These are phyloP conservation scores for Myxozyma kluyveri DNA, from an alignment of 805 yeast species.

Conservation along the genomic window DNA sequence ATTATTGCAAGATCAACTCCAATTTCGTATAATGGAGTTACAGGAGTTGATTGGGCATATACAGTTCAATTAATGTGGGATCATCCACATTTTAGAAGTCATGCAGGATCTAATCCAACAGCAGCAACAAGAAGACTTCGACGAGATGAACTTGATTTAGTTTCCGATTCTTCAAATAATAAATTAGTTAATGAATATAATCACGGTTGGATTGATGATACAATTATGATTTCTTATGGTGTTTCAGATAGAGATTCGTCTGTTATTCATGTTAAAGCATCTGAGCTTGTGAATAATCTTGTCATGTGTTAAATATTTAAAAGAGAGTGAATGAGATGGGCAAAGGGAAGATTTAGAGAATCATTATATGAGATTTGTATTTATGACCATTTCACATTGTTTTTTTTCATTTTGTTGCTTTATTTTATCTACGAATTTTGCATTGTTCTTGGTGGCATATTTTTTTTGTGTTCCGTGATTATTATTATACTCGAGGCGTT, in stretches of 20 bases:
- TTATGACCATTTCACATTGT: too few relatives aligned
- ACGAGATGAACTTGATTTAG: constrained; percentile 64
- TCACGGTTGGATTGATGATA: constrained; percentile 27
- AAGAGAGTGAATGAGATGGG: background rate
- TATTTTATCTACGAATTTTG: too few relatives aligned
- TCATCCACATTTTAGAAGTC: constrained; percentile 42
- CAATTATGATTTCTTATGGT: constrained; percentile 17
- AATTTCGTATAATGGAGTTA: constrained; percentile 18
- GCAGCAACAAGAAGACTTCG: constrained; percentile 73
- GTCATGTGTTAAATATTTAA: background rate
- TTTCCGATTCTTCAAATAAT: constrained; percentile 69
- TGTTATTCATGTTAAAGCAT: constrained; percentile 13
- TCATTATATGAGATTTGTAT: too few relatives aligned
- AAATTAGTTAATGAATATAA: constrained; percentile 53
- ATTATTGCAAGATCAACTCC: constrained; percentile 11
- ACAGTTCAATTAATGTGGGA: constrained; percentile 23
- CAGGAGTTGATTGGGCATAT: constrained; percentile 4
- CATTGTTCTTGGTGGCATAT: too few relatives aligned
- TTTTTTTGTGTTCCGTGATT: too few relatives aligned
- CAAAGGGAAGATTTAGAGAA: background rate
- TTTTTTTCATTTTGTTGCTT: background rate
- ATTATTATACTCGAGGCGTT: background rate
- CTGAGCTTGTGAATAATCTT: constrained; percentile 17
- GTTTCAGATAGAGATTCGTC: constrained; percentile 14
- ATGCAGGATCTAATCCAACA: constrained; percentile 81